A percentile compares a stretch with the other conserved stretches of the same genome.
Conservation (phyloP, 345 rosid genomes). For the Camelina neglecta region DNA sequence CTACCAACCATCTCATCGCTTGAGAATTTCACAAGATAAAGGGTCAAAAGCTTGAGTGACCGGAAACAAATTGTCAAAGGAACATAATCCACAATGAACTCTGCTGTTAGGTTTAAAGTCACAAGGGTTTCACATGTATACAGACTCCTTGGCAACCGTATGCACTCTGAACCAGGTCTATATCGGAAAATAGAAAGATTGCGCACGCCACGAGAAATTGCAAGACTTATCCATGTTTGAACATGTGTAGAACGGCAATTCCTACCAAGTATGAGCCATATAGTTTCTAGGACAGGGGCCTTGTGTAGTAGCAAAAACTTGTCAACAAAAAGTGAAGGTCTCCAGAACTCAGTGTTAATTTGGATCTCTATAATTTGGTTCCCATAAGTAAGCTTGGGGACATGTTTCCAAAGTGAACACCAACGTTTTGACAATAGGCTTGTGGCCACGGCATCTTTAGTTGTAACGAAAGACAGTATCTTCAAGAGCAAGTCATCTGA, state of each 20-base stretch:
- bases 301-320: background rate
- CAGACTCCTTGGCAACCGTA: slow-evolving; percentile 18
- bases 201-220: background rate
- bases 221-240: background rate
- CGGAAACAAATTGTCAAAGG: slow-evolving; percentile 1
- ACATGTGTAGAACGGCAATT: background rate
- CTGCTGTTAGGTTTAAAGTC: background rate
- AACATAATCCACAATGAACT: background rate
- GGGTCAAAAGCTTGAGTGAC: slow-evolving; percentile 19
- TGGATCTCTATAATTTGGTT: background rate
- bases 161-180: background rate
- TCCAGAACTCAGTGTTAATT: background rate
- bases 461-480: slow-evolving; percentile 3
- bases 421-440: slow-evolving; percentile 33
- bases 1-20: background rate
- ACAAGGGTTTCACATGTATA: slow-evolving; percentile 24
- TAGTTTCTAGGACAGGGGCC: background rate
- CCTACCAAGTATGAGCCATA: background rate
- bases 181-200: background rate
- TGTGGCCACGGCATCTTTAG: slow-evolving; percentile 18
- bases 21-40: background rate
- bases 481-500: slow-evolving; percentile 23
- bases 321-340: background rate
- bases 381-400: background rate
- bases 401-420: slow-evolving; percentile 19